Base-by-base conservation (phyloP, 106 monocot species). In the Narthecium ossifragum region DNA sequence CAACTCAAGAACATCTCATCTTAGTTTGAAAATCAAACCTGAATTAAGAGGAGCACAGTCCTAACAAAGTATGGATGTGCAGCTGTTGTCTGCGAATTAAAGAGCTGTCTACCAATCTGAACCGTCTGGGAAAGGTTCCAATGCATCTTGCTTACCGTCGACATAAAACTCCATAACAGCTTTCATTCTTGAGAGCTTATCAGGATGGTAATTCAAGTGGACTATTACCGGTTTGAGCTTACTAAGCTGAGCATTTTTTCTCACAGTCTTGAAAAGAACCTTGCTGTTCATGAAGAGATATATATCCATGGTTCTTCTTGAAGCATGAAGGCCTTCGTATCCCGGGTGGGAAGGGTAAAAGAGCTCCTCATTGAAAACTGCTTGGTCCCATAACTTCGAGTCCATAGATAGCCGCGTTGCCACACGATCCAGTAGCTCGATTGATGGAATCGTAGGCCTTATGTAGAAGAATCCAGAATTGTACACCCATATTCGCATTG, bases 251-350 rank as follows among this genome's bases (percentile, higher is more conserved):
- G 45, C 66, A 68, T 81, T 75, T 46, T 86, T 86, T 32, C 96
- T 90, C 70, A 90, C 84, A 7, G 61, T 81, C 63, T 79, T 90
- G 66, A 98, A 98, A 2, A 98, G 79, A 52, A 98, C 84, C 38
- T 98, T 98, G 73, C 90, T 98, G 71, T 98, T 98, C 96, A 98
- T 98, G 34, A 98, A 98, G 9, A 74, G 76, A 71, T 90, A 98
- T 0, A 84, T 84, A 68, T 98, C 96, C 96, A 98, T 98, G 2
- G 83, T 78, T 54, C 96, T 81, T 72, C 51, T 87, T 0, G 96
- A 78, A 13, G 86, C 90, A 64, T 98, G 77, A 40, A 98, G 90
- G 31, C 96, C 96, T 21, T 83, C 84, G 61, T 84, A 86, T 34
- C 90, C 86, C 0, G 96, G 90, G 52, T 79, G 80, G 0, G 96